Base-by-base conservation (phyloP, 2,329 filamentous ascomycete species). In the Verticillium dahliae region DNA sequence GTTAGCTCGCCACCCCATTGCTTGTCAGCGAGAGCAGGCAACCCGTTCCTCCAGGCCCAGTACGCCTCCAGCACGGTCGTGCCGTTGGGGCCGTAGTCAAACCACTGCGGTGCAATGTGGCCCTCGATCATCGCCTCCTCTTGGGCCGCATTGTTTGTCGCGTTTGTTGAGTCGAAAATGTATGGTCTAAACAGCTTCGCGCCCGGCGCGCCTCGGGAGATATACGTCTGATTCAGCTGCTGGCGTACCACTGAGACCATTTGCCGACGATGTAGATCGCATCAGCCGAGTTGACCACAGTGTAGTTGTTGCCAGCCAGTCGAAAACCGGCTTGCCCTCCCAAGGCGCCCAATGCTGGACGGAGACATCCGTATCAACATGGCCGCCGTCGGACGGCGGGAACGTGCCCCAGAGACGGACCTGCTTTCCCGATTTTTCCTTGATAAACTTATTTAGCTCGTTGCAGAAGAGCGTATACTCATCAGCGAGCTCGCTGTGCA, bases 391-490 rank as follows among this genome's bases (percentile, higher is more conserved):
- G 0, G 75, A 77, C 0, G 79, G 78, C 62, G 80, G 78, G 18
- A 75, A 59, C 1, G 78, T 80, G 11, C 81, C 81, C 82, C 81
- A 83, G 58, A 83, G 82, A 0, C 81, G 75, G 3, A 80, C 75
- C 0, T 62, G 68, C 64, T 84, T 84, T 0, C 72, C 73, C 0
- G 72, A 63, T 0, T 70, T 70, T 10, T 65, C 59, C 3, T 70
- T 67, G 14, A 84, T 72, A 56, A 76, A 82, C 1, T 67, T 62
- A 1, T 77, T 70, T 74, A 84, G 77, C n/a, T 78, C 76, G 63
- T 80, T 82, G 34, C 84, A 80, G 38, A 83, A 83, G 3, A 63
- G 61, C 57, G 80, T 81, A 64, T 84, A 85, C 34, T 79, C 79
- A 27, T 77, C 73, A 1, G 76, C 79, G 1, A 78, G 68, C 0